These are phyloP conservation scores for Debaryomyces singareniensis DNA, from an alignment of 1,139 yeast species.

Conservation along the genomic window DNA sequence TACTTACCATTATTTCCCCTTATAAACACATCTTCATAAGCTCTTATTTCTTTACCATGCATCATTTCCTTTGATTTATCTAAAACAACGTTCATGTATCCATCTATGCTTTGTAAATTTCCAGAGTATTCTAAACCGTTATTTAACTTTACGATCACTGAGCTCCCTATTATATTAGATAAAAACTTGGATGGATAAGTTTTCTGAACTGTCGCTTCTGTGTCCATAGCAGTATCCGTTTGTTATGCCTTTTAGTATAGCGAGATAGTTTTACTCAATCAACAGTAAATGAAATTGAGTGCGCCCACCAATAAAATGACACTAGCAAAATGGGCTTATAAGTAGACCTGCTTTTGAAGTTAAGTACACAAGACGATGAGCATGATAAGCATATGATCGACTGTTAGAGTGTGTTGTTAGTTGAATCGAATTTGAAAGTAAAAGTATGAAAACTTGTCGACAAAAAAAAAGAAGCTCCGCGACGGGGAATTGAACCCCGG, in stretches of 20 bases:
- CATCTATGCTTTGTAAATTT: conserved; percentile 83
- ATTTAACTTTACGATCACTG: conserved; percentile 76
- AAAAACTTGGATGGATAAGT: conserved; percentile 73
- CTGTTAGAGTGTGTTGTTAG: no score
- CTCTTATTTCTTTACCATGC: conserved; percentile 47
- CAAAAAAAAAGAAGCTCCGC: conserved; percentile 21
- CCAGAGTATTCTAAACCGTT: conserved; percentile 81
- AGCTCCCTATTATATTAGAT: conserved; percentile 69
- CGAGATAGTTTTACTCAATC: no score
- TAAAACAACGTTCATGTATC: conserved; percentile 91
- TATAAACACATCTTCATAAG: conserved; percentile 83
- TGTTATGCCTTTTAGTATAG: no score
- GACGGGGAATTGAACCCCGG: conserved; percentile 48
- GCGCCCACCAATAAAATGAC: no score
- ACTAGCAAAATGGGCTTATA: no score
- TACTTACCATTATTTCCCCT: conserved; percentile 89
- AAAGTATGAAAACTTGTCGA: no score
- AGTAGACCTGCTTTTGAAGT: no score
- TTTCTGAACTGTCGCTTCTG: conserved; percentile 10
- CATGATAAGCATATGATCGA: no score
- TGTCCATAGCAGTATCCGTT: neutral
- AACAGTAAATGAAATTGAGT: no score
- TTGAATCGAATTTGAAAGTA: no score
- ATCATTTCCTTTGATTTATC: conserved; percentile 68
- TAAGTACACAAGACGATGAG: no score